Conservation (phyloP, 139 green algal genomes). For the Zygnema circumcarinatum region DNA sequence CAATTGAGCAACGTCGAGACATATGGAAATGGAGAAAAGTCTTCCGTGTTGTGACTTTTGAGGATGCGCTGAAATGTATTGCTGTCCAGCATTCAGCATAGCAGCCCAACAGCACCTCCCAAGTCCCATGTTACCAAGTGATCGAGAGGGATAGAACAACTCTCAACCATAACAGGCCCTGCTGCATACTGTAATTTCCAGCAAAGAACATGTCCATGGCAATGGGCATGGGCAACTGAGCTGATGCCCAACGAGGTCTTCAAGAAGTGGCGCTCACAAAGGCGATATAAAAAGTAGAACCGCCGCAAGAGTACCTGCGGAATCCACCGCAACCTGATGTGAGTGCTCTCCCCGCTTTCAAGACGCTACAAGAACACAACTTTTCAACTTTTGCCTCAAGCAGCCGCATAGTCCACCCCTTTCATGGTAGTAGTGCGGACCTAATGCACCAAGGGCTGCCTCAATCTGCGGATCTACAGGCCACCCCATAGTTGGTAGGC, state of each 20-base stretch:
- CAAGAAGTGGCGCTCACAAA: conserved; percentile 9
- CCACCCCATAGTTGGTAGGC: conserved; percentile 7
- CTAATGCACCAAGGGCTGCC: conserved; percentile 14
- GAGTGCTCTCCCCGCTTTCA: neutral
- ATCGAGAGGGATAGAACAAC: too few relatives aligned
- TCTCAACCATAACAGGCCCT: too few relatives aligned
- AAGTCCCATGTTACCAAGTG: too few relatives aligned
- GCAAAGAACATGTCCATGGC: too few relatives aligned
- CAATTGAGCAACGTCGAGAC: conserved; percentile 38
- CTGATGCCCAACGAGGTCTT: too few relatives aligned
- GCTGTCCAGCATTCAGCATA: neutral
- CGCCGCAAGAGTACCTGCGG: conserved; percentile 18
- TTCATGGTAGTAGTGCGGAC: too few relatives aligned
- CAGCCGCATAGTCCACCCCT: too few relatives aligned
- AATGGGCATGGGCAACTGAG: too few relatives aligned
- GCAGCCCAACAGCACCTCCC: too few relatives aligned
- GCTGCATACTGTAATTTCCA: too few relatives aligned
- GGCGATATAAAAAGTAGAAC: conserved; percentile 27
- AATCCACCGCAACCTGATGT: neutral
- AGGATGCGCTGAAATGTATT: conserved; percentile 42
- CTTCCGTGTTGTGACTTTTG: conserved; percentile 8
- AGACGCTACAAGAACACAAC: too few relatives aligned
- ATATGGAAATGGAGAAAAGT: conserved; percentile 50
- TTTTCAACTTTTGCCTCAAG: too few relatives aligned
- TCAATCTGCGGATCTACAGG: conserved; percentile 25